Evolutionary conservation across 805 yeast species (phyloP), one percentile per base, ranked within the genome.

Genomic region (Saccharomycopsis oosterbeekiorum): DNA sequence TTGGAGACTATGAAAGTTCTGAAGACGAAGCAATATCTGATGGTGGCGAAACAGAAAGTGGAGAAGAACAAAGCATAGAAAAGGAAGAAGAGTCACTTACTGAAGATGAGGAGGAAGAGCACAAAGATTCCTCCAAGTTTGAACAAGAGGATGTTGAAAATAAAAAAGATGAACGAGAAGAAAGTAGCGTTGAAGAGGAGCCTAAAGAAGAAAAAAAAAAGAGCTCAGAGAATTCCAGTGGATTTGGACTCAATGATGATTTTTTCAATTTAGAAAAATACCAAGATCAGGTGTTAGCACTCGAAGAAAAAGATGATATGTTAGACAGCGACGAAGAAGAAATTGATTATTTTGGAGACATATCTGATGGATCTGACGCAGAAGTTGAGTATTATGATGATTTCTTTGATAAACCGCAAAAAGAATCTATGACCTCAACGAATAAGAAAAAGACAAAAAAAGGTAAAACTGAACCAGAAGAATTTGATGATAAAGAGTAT

Each of bases 261-360:
- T 86, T 91, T 67, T 93, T 93, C 70, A 84, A 89, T 63, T 82
- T 93, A 51, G 96, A 90, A 66, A 88, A 87, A 59, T 93, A 88
- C 76, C 89, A 87, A 73, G 82, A 80, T 68, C 90, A 85, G 70
- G 83, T 84, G n/a, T 69, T 88, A 51, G 87, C 81, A 3, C 78
- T 83, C 67, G 93, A 87, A 64, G 71, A 77, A 14, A 74, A 73
- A 15, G 71, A 70, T 24, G 69, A 68, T 60, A 76, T 71, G 39
- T 78, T 78, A 55, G 80, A 78, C 42, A 76, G 77, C 15, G 80
- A 77, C 24, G 84, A 77, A 50, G 88, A 83, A 42, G 79, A 76
- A 14, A 71, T 80, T 64, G 84, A 81, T 65, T 73, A 73, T 65
- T 80, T 80, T 68, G 84, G 75, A 1, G 84, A 82, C 57, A 67